Evolutionary conservation across 768 basidiomycete species (phyloP).

Genomic region (Lenzites betulinus): DNA sequence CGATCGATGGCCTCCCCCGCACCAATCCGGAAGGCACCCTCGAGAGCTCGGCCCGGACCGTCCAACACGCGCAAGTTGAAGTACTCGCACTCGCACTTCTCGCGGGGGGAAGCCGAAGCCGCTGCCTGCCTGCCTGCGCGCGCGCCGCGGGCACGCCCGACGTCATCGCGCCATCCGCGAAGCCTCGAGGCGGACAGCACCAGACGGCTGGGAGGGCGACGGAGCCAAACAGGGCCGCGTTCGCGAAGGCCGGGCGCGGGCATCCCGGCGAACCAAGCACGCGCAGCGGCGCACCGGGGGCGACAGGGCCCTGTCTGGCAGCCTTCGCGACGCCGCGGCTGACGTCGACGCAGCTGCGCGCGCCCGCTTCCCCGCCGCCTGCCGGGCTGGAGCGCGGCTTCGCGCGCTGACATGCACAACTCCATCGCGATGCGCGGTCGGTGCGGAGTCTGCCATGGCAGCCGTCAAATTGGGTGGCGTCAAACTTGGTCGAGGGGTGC

Average conservation of each 20-base stretch:
- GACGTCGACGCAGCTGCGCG: background rate
- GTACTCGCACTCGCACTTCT: too few relatives aligned
- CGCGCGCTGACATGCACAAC: background rate
- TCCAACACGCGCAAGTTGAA: background rate
- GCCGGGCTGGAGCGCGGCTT: too few relatives aligned
- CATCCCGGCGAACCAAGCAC: background rate
- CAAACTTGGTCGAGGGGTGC: background rate
- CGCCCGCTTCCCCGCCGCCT: background rate
- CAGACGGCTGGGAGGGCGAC: background rate
- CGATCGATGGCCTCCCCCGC: constrained; percentile 10
- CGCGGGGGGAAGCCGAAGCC: background rate
- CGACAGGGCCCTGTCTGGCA: background rate
- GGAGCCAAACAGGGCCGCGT: too few relatives aligned
- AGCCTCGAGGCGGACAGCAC: background rate
- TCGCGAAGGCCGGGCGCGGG: background rate
- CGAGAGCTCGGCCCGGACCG: background rate
- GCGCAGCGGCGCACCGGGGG: background rate
- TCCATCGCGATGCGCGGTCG: too few relatives aligned
- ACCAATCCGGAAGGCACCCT: background rate
- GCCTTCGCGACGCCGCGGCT: background rate
- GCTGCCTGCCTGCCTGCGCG: background rate
- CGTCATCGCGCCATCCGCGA: constrained; percentile 5
- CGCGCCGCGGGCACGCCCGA: background rate
- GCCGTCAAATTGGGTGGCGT: background rate
- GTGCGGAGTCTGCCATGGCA: background rate